These are phyloP conservation scores for Thermomyces lanuginosus DNA, from an alignment of 2,329 filamentous ascomycete species.

Conservation along the genomic window DNA sequence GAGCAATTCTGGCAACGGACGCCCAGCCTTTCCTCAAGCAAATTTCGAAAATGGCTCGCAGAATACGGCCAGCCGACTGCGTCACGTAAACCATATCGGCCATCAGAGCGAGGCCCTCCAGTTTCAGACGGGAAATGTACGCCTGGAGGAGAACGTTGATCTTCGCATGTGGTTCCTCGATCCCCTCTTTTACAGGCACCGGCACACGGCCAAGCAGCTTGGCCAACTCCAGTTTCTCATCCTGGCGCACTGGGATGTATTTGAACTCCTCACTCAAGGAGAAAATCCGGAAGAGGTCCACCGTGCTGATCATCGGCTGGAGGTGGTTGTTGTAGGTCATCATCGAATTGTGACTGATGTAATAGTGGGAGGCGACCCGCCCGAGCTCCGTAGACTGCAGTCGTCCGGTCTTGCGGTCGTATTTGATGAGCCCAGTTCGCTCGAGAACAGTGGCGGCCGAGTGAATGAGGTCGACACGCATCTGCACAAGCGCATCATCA, in stretches of 20 bases:
- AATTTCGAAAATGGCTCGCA: conserved; percentile 92
- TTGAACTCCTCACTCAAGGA: conserved; percentile 96
- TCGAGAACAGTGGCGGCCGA: conserved; percentile 78
- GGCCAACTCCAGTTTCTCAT: conserved; percentile 90
- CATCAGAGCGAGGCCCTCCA: conserved; percentile 91
- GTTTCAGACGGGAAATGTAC: conserved; percentile 84
- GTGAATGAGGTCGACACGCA: conserved; percentile 91
- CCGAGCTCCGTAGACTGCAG: conserved; percentile 86
- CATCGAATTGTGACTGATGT: conserved; percentile 94
- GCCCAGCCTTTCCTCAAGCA: conserved; percentile 95
- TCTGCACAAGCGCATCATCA: conserved; percentile 81
- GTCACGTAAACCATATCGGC: conserved; percentile 98
- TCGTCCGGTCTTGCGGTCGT: conserved; percentile 82
- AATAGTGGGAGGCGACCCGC: conserved; percentile 93
- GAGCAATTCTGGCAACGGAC: conserved; percentile 73
- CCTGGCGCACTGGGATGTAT: conserved; percentile 92
- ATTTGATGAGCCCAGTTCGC: conserved; percentile 78
- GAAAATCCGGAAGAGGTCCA: conserved; percentile 94
- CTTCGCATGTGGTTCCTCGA: conserved; percentile 92
- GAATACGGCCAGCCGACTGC: conserved; percentile 88
- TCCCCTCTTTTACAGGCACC: conserved; percentile 91
- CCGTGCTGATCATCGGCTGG: conserved; percentile 78
- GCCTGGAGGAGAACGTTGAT: conserved; percentile 96
- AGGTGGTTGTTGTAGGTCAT: conserved; percentile 91
- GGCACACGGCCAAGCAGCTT: conserved; percentile 82